Conservation (phyloP, 2,329 filamentous ascomycete species). For the Xylariaceae sp. region DNA sequence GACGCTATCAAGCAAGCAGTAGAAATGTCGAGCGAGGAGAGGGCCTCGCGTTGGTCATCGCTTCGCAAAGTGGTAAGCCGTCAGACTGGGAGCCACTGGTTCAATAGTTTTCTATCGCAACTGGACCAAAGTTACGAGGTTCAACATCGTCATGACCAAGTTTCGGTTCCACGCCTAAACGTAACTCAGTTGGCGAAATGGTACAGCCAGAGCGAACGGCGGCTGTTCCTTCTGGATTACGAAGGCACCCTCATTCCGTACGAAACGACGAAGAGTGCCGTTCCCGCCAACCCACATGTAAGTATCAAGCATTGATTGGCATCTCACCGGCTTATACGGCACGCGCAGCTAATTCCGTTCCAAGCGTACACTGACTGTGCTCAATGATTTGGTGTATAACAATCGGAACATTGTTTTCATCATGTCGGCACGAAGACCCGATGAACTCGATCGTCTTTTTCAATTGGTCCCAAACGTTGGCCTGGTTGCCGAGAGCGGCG, state of each 20-base stretch:
- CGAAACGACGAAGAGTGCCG: constrained; percentile 78
- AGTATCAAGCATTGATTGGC: constrained; percentile 24
- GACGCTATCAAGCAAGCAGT: constrained; percentile 80
- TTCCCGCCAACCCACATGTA: constrained; percentile 72
- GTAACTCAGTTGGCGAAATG: constrained; percentile 58
- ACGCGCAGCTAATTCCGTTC: constrained; percentile 11
- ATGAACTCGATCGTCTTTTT: constrained; percentile 85
- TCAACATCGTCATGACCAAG: constrained; percentile 78
- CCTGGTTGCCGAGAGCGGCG: constrained; percentile 91
- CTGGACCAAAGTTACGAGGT: constrained; percentile 76
- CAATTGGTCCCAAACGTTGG: constrained; percentile 77
- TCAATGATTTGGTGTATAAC: constrained; percentile 78
- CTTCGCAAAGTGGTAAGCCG: constrained; percentile 70
- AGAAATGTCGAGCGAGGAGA: constrained; percentile 74
- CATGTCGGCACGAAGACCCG: constrained; percentile 84
- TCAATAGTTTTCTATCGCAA: constrained; percentile 66
- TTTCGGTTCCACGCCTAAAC: constrained; percentile 80
- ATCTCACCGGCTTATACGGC: neutral
- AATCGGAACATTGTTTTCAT: constrained; percentile 83
- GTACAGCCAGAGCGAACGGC: constrained; percentile 62
- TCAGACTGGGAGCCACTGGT: constrained; percentile 84
- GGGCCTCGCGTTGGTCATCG: constrained; percentile 66
- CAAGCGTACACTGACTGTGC: constrained; percentile 72
- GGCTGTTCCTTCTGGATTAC: constrained; percentile 88
- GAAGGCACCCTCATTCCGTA: constrained; percentile 88